phyloP scores from a whole-genome alignment of 106 monocot genomes.

The Allium sativum region DNA sequence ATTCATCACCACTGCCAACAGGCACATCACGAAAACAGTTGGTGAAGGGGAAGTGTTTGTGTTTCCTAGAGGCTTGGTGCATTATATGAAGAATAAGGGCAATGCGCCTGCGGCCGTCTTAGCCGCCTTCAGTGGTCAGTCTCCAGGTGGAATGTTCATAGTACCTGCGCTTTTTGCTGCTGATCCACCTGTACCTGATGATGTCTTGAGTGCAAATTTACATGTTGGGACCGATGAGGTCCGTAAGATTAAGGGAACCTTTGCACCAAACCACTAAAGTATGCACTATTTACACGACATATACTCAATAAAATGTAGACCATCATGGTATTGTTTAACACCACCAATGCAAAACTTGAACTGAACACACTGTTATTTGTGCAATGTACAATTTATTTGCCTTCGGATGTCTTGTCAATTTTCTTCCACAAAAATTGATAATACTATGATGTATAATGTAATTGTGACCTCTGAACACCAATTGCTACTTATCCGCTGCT shows the following conservation, averaged over 20 bases:
- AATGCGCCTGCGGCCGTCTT: conserved; percentile 14
- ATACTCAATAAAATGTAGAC: background rate
- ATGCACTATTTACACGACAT: background rate
- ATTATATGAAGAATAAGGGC: conserved; percentile 21
- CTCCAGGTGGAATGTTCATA: conserved; percentile 20
- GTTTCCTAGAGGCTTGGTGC: conserved; percentile 20
- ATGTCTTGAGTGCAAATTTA: conserved; percentile 21
- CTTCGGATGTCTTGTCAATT: no score
- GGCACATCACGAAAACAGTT: conserved; percentile 16
- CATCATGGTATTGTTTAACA: no score
- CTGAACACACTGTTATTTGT: no score
- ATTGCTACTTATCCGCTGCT: no score
- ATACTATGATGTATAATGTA: no score
- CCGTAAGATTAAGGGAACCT: conserved; percentile 25
- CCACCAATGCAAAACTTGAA: no score
- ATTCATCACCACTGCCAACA: conserved; percentile 3
- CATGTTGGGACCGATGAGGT: conserved; percentile 24
- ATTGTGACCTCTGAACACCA: no score
- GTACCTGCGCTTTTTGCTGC: conserved; percentile 22
- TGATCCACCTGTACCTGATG: conserved; percentile 19
- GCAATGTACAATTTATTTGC: no score
- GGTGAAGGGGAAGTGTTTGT: conserved; percentile 17
- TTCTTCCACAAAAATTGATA: no score
- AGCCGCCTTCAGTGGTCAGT: conserved; percentile 32
- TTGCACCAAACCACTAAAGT: conserved; percentile 16